Evolutionary conservation across 75 land plant genomes (phyloP).

Genomic region (Chamaecyparis obtusa): DNA sequence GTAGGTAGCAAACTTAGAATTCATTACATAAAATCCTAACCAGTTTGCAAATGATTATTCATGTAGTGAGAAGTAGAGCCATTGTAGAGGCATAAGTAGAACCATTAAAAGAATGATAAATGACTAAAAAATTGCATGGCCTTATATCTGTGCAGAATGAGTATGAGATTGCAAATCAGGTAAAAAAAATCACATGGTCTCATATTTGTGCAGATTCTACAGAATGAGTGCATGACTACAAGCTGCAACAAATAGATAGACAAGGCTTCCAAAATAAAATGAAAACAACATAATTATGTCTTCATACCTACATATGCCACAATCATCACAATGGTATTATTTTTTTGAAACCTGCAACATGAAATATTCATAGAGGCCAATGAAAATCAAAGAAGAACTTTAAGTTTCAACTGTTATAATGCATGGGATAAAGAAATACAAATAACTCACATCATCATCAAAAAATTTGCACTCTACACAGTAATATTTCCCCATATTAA

Average conservation of each 20-base stretch:
- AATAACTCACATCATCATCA: constrained; percentile 71
- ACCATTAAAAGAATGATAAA: not conserved
- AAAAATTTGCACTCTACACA: constrained; percentile 86
- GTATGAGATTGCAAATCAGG: not conserved
- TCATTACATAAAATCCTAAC: no score
- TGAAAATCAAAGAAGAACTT: not conserved
- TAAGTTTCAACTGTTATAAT: not conserved
- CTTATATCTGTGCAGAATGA: not conserved
- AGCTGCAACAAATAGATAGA: not conserved
- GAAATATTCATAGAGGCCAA: not conserved
- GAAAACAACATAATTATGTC: not conserved
- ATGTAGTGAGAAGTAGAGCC: no score
- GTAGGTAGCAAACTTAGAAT: no score
- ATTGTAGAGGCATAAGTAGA: no score
- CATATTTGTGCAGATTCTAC: no score
- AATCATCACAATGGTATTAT: constrained; percentile 89
- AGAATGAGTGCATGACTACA: not conserved
- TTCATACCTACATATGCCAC: constrained; percentile 87
- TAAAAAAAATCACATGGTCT: no score
- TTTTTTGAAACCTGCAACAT: constrained; percentile 57
- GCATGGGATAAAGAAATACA: not conserved
- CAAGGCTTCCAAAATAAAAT: not conserved
- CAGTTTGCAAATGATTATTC: no score
- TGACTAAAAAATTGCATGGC: not conserved
- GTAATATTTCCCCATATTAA: constrained; percentile 94